Conservation (phyloP, 2,329 filamentous ascomycete genomes). For the Ascochyta fabae region DNA sequence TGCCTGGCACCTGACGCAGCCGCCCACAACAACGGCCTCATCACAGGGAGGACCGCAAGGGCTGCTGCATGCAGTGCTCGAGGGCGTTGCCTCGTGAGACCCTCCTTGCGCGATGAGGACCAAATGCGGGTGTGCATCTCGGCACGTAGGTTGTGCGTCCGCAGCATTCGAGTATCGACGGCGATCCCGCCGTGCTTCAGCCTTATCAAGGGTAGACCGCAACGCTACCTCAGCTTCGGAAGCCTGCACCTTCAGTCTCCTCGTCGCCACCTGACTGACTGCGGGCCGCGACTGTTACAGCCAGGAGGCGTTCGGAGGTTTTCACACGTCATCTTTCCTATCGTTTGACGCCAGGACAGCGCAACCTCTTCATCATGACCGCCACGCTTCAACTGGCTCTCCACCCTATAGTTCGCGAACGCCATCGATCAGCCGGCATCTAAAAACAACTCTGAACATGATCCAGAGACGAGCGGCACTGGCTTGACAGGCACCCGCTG, state of each 20-base stretch:
- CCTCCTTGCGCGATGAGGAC: slow-evolving; percentile 17
- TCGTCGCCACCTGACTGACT: slow-evolving; percentile 7
- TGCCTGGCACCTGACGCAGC: slow-evolving; percentile 28
- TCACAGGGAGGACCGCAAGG: slow-evolving; percentile 24
- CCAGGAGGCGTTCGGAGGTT: slow-evolving; percentile 8
- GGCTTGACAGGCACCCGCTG: slow-evolving; percentile 46
- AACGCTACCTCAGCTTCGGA: slow-evolving; percentile 3
- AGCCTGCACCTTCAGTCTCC: slow-evolving; percentile 7
- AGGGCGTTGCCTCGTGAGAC: slow-evolving; percentile 31
- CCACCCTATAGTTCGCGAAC: slow-evolving; percentile 28
- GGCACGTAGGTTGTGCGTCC: slow-evolving; percentile 25
- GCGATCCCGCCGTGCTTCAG: slow-evolving; percentile 29
- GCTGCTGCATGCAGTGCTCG: slow-evolving; percentile 19
- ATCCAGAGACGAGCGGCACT: slow-evolving; percentile 26
- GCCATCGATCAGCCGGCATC: slow-evolving; percentile 35
- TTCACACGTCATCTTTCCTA: slow-evolving; percentile 11
- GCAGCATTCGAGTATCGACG: slow-evolving; percentile 9
- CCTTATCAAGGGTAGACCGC: slow-evolving; percentile 36
- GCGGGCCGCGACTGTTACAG: slow-evolving; percentile 13
- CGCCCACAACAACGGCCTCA: slow-evolving; percentile 9
- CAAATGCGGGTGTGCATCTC: slow-evolving; percentile 23
- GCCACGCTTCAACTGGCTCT: background rate
- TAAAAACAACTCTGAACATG: slow-evolving; percentile 39
- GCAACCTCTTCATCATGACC: background rate
- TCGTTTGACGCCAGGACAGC: slow-evolving; percentile 12